These are phyloP conservation scores for Aspergillus bertholletiae DNA, from an alignment of 495 filamentous ascomycete species.

Conservation along the genomic window DNA sequence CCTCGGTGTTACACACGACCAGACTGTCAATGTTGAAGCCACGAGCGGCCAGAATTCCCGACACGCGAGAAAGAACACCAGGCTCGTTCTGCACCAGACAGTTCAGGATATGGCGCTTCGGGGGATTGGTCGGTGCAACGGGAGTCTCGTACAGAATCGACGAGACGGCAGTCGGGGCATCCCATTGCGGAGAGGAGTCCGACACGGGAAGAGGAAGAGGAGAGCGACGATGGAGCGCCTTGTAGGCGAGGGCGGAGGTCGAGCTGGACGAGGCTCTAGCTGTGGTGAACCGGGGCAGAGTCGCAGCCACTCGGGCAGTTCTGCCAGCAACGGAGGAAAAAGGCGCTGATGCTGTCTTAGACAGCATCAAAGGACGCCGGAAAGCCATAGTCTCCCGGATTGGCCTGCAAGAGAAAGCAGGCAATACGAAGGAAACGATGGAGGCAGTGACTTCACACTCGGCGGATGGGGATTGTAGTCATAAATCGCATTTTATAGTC, in stretches of 20 bases:
- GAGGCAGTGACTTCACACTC: neutral
- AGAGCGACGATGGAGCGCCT: slow-evolving; percentile 88
- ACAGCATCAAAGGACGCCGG: slow-evolving; percentile 44
- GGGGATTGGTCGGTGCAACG: slow-evolving; percentile 72
- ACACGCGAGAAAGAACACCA: slow-evolving; percentile 92
- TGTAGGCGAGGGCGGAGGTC: slow-evolving; percentile 94
- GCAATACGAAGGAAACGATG: slow-evolving; percentile 1
- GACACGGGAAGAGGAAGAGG: slow-evolving; percentile 74
- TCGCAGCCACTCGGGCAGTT: slow-evolving; percentile 31
- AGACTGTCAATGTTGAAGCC: slow-evolving; percentile 99
- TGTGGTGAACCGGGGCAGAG: slow-evolving; percentile 35
- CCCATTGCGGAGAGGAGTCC: slow-evolving; percentile 78
- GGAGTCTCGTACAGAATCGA: slow-evolving; percentile 99
- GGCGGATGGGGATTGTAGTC: neutral
- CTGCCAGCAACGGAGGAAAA: slow-evolving; percentile 30
- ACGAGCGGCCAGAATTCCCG: slow-evolving; percentile 90
- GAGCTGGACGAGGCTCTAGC: slow-evolving; percentile 52
- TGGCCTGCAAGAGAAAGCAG: slow-evolving; percentile 10
- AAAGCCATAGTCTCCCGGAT: slow-evolving; percentile 42
- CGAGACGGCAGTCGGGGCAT: slow-evolving; percentile 90
- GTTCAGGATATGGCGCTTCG: slow-evolving; percentile 93
- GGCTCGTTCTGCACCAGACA: slow-evolving; percentile 99
- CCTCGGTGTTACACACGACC: slow-evolving; percentile 96
- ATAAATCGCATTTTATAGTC: neutral
- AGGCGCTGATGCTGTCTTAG: slow-evolving; percentile 32